Evolutionary conservation across 495 filamentous ascomycete species (phyloP).

Genomic region (Penicillium flavigenum): DNA sequence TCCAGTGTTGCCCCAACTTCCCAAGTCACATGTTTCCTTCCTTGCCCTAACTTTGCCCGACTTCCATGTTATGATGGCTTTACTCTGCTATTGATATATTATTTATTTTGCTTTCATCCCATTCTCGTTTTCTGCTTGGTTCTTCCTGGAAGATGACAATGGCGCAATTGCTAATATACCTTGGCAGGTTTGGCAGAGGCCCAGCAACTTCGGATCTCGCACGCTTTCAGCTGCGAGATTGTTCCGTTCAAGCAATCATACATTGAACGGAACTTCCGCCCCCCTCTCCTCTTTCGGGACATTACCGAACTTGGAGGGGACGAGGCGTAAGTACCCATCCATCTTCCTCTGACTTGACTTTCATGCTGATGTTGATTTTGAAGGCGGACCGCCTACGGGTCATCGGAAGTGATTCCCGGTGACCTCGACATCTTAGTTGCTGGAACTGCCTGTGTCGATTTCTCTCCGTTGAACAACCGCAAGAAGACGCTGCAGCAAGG

Average conservation of each 20-base stretch:
- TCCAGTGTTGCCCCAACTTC: neutral
- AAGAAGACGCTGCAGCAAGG: constrained; percentile 42
- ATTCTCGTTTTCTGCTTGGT: neutral
- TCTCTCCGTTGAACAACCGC: constrained; percentile 45
- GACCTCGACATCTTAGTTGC: constrained; percentile 68
- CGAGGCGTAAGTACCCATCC: constrained; percentile 55
- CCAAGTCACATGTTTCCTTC: neutral
- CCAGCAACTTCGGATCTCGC: constrained; percentile 41
- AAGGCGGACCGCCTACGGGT: constrained; percentile 73
- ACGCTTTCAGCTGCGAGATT: constrained; percentile 79
- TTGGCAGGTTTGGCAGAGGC: constrained; percentile 14
- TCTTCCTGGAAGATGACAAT: neutral
- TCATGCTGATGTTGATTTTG: constrained; percentile 22
- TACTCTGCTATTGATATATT: neutral
- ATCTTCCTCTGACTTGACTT: constrained; percentile 4
- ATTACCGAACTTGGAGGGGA: constrained; percentile 57
- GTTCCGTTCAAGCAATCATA: constrained; percentile 76
- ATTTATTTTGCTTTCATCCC: neutral
- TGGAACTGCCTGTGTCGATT: constrained; percentile 79
- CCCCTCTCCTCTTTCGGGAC: constrained; percentile 66
- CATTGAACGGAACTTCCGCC: constrained; percentile 71
- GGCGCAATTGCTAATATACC: constrained; percentile 17
- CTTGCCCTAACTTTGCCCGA: constrained; percentile 3
- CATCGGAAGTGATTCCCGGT: constrained; percentile 54
- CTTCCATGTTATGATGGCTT: neutral